Percentiles rank a stretch among this genome's conserved stretches.
These are phyloP conservation scores for Choiromyces venosus DNA, from an alignment of 495 filamentous ascomycete species.

Conservation along the genomic window DNA sequence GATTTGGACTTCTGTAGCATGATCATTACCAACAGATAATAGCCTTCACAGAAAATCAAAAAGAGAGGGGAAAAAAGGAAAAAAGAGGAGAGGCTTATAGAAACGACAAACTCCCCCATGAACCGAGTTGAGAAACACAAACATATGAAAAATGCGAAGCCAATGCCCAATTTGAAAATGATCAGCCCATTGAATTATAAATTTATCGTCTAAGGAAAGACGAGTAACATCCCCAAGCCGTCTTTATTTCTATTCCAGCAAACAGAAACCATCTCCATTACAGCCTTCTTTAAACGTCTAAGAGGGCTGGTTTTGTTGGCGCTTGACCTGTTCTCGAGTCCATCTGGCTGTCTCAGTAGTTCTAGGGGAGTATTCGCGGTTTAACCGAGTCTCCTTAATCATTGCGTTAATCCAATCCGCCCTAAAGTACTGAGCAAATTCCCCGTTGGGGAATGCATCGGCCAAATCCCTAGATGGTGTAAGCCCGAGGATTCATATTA, in stretches of 20 bases:
- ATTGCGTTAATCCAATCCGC: conserved; percentile 81
- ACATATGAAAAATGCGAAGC: conserved; percentile 39
- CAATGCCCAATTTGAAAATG: conserved; percentile 36
- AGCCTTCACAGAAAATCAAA: conserved; percentile 22
- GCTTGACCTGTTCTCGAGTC: conserved; percentile 95
- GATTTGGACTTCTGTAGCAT: conserved; percentile 22
- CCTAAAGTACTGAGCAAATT: conserved; percentile 75
- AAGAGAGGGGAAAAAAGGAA: conserved; percentile 22
- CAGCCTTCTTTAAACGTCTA: conserved; percentile 29
- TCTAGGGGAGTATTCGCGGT: conserved; percentile 72
- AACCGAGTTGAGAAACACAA: conserved; percentile 39
- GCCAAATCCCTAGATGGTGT: conserved; percentile 68
- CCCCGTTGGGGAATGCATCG: conserved; percentile 85
- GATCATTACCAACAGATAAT: conserved; percentile 33
- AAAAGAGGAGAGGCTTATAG: conserved; percentile 36
- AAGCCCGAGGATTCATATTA: conserved; percentile 43
- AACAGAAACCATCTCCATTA: conserved; percentile 25
- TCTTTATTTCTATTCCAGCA: conserved; percentile 34
- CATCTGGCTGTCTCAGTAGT: conserved; percentile 93
- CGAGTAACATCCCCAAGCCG: conserved; percentile 29
- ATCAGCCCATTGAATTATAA: conserved; percentile 38
- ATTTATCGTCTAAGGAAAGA: conserved; percentile 34
- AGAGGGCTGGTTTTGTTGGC: conserved; percentile 53
- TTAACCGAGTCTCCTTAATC: conserved; percentile 79
- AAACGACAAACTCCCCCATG: conserved; percentile 39